Evolutionary conservation across 2,329 filamentous ascomycete genomes (phyloP).

Genomic region (Elsinoe fawcettii): DNA sequence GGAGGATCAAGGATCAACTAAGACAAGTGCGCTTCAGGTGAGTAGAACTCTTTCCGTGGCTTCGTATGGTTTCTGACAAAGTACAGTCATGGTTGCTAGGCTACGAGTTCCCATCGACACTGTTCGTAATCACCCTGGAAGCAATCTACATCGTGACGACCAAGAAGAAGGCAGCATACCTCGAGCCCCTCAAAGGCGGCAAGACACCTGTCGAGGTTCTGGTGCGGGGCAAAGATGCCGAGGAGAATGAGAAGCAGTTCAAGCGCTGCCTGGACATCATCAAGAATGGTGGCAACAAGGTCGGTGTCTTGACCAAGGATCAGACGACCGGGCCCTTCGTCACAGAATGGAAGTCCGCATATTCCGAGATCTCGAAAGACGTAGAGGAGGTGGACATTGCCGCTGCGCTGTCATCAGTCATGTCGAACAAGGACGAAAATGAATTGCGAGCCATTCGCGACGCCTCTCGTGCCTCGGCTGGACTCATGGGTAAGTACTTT

Average conservation of each 20-base stretch:
- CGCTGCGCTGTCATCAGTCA: slow-evolving; percentile 71
- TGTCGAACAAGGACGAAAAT: slow-evolving; percentile 89
- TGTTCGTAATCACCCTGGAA: slow-evolving; percentile 86
- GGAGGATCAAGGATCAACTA: slow-evolving; percentile 78
- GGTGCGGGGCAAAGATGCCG: slow-evolving; percentile 82
- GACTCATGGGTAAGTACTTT: slow-evolving; percentile 92
- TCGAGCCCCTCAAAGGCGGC: slow-evolving; percentile 84
- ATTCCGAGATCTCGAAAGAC: slow-evolving; percentile 70
- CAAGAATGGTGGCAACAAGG: slow-evolving; percentile 83
- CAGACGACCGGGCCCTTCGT: slow-evolving; percentile 79
- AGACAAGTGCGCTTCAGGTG: slow-evolving; percentile 95
- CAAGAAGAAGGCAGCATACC: slow-evolving; percentile 93
- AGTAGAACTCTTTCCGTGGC: slow-evolving; percentile 30
- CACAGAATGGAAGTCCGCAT: slow-evolving; percentile 89
- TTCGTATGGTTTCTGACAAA: slow-evolving; percentile 13
- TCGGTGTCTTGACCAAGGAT: slow-evolving; percentile 81
- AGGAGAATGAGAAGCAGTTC: slow-evolving; percentile 86
- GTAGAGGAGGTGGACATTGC: slow-evolving; percentile 83
- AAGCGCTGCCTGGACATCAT: slow-evolving; percentile 76
- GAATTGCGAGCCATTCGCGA: slow-evolving; percentile 92
- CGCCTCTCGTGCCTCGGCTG: slow-evolving; percentile 86
- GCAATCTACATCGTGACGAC: slow-evolving; percentile 89
- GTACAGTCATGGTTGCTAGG: slow-evolving; percentile 91
- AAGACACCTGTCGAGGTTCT: slow-evolving; percentile 89
- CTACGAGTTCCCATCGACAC: slow-evolving; percentile 94